Conservation (phyloP, 768 basidiomycete genomes). For the Inosperma sp. region DNA sequence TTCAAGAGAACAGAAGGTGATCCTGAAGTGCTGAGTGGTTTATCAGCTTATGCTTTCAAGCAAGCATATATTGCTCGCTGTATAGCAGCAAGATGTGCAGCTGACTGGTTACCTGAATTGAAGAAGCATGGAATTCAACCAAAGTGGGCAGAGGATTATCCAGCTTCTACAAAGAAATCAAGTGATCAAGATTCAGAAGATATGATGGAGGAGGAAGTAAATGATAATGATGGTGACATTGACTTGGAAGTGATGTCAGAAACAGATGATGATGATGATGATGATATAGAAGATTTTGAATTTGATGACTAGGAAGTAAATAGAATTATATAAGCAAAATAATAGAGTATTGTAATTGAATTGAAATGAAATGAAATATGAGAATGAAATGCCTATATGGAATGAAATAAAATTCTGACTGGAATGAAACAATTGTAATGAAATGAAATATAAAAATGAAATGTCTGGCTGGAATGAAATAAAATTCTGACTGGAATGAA, state of each 20-base stretch:
- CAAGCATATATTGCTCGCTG: background rate
- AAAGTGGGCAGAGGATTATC: background rate
- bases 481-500: no score
- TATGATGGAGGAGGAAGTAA: background rate
- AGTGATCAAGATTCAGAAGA: background rate
- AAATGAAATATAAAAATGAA: no score
- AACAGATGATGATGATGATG: background rate
- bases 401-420: no score
- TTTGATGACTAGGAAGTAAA: background rate
- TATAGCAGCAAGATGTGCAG: background rate
- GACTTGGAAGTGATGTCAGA: background rate
- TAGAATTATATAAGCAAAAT: no score
- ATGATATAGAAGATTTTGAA: background rate
- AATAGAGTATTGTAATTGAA: no score
- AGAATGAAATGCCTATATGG: no score
- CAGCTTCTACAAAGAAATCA: background rate
- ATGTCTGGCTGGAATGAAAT: no score
- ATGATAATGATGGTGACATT: background rate
- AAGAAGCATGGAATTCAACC: background rate
- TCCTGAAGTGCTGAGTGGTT: background rate
- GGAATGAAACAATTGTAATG: no score
- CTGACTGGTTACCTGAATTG: background rate
- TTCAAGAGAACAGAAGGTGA: background rate
- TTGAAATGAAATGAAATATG: no score
- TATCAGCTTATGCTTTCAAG: conserved; percentile 1